phyloP scores from a whole-genome alignment of 2,329 filamentous ascomycete genomes.

The Penicillium sp. region DNA sequence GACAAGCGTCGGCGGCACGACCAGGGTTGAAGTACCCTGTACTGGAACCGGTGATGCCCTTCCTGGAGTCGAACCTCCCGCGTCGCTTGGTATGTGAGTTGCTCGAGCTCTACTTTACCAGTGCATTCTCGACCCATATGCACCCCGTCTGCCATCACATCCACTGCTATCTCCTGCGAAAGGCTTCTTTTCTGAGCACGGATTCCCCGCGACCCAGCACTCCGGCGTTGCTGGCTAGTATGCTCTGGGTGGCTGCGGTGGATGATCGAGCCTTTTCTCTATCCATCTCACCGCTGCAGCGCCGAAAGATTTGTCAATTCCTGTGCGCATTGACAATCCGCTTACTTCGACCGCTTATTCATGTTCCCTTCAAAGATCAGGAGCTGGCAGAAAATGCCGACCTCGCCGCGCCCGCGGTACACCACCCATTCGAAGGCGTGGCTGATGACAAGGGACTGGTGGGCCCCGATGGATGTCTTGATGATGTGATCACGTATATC shows the following conservation, averaged over 20 bases:
- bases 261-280: conserved; percentile 83
- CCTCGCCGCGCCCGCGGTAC: conserved; percentile 66
- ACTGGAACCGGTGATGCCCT: conserved; percentile 72
- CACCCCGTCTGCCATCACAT: conserved; percentile 89
- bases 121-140: conserved; percentile 78
- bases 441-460: conserved; percentile 49
- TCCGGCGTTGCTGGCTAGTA: conserved; percentile 80
- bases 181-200: conserved; percentile 77
- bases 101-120: conserved; percentile 85
- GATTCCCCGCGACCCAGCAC: conserved; percentile 74
- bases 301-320: conserved; percentile 81
- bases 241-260: conserved; percentile 95
- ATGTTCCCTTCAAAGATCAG: conserved; percentile 57
- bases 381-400: conserved; percentile 49
- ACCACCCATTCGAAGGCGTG: conserved; percentile 48
- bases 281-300: conserved; percentile 74
- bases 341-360: conserved; percentile 78
- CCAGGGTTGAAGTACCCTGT: conserved; percentile 69
- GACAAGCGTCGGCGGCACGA: conserved; percentile 42
- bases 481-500: conserved; percentile 88
- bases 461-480: conserved; percentile 64
- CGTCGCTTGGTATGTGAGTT: conserved; percentile 77
- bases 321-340: conserved; percentile 79
- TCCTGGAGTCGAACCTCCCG: conserved; percentile 73
- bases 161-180: conserved; percentile 81